Percentiles rank a stretch among this genome's conserved stretches.
These are phyloP conservation scores for Linnemannia schmuckeri DNA, from an alignment of 192 early-diverging fungal genomes.

Conservation along the genomic window DNA sequence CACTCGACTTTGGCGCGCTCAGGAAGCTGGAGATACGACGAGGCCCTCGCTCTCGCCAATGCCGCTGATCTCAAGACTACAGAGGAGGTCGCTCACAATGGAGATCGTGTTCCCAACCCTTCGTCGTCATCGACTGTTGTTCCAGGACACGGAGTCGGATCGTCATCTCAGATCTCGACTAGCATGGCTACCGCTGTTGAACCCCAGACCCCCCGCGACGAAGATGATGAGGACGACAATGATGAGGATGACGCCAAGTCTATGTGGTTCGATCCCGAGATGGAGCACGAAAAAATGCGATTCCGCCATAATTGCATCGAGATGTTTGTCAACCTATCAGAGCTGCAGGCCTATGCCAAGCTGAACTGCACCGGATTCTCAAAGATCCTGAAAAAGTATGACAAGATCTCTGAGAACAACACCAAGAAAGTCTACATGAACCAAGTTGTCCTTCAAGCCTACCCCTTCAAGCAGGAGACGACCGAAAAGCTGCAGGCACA, in stretches of 20 bases:
- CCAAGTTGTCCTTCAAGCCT: constrained; percentile 70
- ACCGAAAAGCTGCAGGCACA: constrained; percentile 72
- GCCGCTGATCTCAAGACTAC: constrained; percentile 22
- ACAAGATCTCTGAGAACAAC: constrained; percentile 87
- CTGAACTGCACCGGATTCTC: constrained; percentile 93
- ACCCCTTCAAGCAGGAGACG: constrained; percentile 78
- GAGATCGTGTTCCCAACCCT: constrained; percentile 29
- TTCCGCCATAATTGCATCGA: constrained; percentile 70
- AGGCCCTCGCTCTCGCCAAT: constrained; percentile 28
- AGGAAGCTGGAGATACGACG: constrained; percentile 52
- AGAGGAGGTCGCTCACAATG: background rate
- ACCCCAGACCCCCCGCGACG: constrained; percentile 11
- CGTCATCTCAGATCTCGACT: constrained; percentile 22
- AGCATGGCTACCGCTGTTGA: background rate
- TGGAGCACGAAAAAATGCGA: constrained; percentile 55
- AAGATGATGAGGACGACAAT: constrained; percentile 29
- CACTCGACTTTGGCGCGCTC: constrained; percentile 33
- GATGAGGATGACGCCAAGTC: constrained; percentile 40
- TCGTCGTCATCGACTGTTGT: background rate
- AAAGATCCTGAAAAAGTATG: constrained; percentile 98
- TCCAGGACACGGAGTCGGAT: constrained; percentile 18
- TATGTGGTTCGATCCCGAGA: constrained; percentile 51
- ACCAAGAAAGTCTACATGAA: constrained; percentile 80
- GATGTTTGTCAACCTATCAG: constrained; percentile 86
- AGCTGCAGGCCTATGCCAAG: constrained; percentile 89